Base-by-base conservation (phyloP, 202 grass and related monocot genomes). In the Setaria viridis region DNA sequence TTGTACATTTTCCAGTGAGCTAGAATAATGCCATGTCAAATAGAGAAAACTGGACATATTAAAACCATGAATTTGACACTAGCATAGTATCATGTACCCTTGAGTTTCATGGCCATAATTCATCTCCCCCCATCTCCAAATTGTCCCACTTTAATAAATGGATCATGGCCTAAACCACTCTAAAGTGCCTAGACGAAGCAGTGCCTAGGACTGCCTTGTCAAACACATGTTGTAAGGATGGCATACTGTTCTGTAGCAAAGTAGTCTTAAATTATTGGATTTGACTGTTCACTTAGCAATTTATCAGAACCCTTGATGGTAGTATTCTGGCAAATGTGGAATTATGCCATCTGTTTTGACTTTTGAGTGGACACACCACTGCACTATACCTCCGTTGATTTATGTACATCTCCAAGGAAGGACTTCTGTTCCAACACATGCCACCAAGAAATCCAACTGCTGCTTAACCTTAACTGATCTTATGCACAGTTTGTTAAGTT, bases 321-420 rank as follows among this genome's bases (percentile, higher is more conserved):
- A 67, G 20, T 66, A 56, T 88, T 62, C 9, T 57, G n/a, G 59
- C 34, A 60, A 76, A 76, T 87, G 51, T 46, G 11, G 46, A 16
- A 76, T 47, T 81, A 70, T 81, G 62, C n/a, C 72, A 17, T 80
- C 39, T 84, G 51, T 85, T 84, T 90, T 43, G 6, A 77, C 43
- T 85, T 84, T 90, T 43, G 6, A 77, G 56, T 71, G 14, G 58
- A 6, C 49, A 42, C 7, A 45, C 39, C 50, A 72, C 12, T 86
- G 45, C 45, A 80, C 14, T 79, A n/a, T 33, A 74, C 72, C 53
- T 39, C 32, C 45, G 16, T 79, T 84, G 16, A 87, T 64, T 68
- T 82, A 30, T 72, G 10, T 39, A 85, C 62, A 7, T 50, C 48
- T 57, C 34, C 14, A 33, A 32, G 20, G 54, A 89, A 85, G 55